Percentiles rank a stretch among this genome's conserved stretches.
These are phyloP conservation scores for Lepiota venenata DNA, from an alignment of 768 basidiomycete species.

Conservation along the genomic window DNA sequence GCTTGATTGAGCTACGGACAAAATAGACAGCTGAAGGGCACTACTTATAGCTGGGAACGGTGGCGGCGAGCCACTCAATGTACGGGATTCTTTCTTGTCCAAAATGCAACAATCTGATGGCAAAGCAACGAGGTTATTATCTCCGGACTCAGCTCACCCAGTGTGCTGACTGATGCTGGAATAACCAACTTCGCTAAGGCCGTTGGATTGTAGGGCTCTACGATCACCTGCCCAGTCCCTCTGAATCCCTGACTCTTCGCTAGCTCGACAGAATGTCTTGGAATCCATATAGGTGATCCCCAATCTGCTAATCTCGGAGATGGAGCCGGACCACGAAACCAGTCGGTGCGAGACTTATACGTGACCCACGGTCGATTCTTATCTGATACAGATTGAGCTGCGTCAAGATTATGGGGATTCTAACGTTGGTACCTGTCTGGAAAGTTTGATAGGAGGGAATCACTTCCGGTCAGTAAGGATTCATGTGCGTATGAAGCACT, in stretches of 20 bases:
- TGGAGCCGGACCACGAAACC: constrained; percentile 56
- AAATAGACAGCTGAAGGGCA: neutral
- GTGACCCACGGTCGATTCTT: constrained; percentile 11
- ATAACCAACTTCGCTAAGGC: constrained; percentile 57
- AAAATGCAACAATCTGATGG: neutral
- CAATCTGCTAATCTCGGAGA: constrained; percentile 81
- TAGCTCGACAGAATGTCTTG: constrained; percentile 63
- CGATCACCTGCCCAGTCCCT: constrained; percentile 14
- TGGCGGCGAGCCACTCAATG: constrained; percentile 75
- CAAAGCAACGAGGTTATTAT: constrained; percentile 46
- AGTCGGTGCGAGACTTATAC: constrained; percentile 38
- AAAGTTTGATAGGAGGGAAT: constrained; percentile 75
- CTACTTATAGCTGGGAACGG: constrained; percentile 26
- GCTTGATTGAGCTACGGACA: neutral
- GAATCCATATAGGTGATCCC: constrained; percentile 60
- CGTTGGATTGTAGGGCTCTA: constrained; percentile 52
- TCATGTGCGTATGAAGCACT: constrained; percentile 1
- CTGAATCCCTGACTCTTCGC: constrained; percentile 11
- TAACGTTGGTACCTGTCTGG: constrained; percentile 64
- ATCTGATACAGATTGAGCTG: constrained; percentile 47
- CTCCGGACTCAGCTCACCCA: constrained; percentile 57
- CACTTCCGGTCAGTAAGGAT: constrained; percentile 62
- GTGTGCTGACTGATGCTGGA: constrained; percentile 52
- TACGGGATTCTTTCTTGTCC: constrained; percentile 45
- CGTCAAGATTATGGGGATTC: constrained; percentile 74